These are phyloP conservation scores for Apium graveolens DNA, from an alignment of 129 eudicot genomes.

Conservation along the genomic window DNA sequence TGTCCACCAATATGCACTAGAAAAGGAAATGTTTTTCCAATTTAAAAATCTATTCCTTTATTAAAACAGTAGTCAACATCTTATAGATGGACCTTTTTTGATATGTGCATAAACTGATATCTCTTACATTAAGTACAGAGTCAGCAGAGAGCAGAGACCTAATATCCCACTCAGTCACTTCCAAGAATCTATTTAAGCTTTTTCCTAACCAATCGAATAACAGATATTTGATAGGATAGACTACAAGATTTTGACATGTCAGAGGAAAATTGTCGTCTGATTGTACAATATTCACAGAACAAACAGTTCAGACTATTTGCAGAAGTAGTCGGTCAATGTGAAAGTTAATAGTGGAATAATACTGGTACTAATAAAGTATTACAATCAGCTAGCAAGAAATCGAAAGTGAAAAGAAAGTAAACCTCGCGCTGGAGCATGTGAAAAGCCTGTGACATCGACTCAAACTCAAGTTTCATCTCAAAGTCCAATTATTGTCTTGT, in stretches of 20 bases:
- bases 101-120: not conserved
- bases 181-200: constrained; percentile 1
- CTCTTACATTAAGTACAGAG: not conserved
- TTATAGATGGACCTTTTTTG: not conserved
- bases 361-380: not conserved
- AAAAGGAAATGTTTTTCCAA: not conserved
- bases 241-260: not conserved
- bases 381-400: not conserved
- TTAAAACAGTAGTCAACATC: not conserved
- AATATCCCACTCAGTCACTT: not conserved
- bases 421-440: not conserved
- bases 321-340: not conserved
- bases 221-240: not conserved
- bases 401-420: not conserved
- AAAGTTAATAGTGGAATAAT: not conserved
- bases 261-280: not conserved
- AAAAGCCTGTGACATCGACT: not conserved
- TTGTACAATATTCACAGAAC: not conserved
- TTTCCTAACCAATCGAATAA: not conserved
- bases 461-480: not conserved
- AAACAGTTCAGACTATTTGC: not conserved
- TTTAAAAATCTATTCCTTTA: not conserved
- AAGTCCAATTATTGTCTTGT: no score
- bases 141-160: not conserved
- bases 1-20: not conserved